Conservation (phyloP, 164 flowering plant species). For the Dillenia turbinata region DNA sequence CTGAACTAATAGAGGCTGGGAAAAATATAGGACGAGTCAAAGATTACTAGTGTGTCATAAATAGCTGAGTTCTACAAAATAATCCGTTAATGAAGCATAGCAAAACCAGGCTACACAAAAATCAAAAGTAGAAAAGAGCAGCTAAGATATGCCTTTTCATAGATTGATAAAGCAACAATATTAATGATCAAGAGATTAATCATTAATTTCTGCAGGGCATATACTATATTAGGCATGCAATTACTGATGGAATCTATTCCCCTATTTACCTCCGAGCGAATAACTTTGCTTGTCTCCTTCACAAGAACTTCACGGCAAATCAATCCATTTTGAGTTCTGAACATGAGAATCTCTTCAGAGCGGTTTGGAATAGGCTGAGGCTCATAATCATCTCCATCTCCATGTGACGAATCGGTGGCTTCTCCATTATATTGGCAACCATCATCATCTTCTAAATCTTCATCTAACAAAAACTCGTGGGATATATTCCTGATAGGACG, state of each 20-base stretch:
- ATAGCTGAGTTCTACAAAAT: too few species aligned
- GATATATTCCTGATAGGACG: slow-evolving; percentile 23
- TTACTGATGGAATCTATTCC: not conserved
- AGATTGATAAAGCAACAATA: too few species aligned
- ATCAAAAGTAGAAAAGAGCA: too few species aligned
- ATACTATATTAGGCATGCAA: too few species aligned
- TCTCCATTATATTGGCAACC: slow-evolving; percentile 38
- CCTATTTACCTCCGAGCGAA: slow-evolving; percentile 69
- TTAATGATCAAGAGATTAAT: too few species aligned
- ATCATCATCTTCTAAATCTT: slow-evolving; percentile 32
- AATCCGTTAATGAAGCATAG: too few species aligned
- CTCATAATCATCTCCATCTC: slow-evolving; percentile 23
- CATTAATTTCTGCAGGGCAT: too few species aligned
- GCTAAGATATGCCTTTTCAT: too few species aligned
- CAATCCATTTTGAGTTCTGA: slow-evolving; percentile 54
- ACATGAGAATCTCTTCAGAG: slow-evolving; percentile 64
- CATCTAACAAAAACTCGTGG: slow-evolving; percentile 44
- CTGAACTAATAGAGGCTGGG: too few species aligned
- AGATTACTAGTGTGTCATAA: too few species aligned
- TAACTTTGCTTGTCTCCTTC: slow-evolving; percentile 61
- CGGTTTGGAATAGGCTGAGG: slow-evolving; percentile 23
- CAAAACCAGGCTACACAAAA: too few species aligned
- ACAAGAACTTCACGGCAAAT: slow-evolving; percentile 86
- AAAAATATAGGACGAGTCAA: too few species aligned
- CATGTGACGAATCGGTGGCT: slow-evolving; percentile 27